Percentiles rank a stretch among this genome's conserved stretches.
These are phyloP conservation scores for Nicotiana obtusifolia DNA, from an alignment of 257 asterid species.

Conservation along the genomic window DNA sequence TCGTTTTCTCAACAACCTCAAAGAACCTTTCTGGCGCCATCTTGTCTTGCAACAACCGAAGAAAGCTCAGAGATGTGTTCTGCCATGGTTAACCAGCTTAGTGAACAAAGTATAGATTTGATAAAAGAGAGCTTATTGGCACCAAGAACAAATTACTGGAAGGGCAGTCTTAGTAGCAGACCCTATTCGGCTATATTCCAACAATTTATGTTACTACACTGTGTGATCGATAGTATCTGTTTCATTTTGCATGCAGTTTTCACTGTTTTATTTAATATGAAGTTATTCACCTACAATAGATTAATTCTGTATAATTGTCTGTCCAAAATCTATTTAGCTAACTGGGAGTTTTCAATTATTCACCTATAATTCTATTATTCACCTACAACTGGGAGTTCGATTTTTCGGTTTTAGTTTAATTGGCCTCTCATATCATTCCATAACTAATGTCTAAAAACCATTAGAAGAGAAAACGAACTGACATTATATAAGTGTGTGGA, in stretches of 20 bases:
- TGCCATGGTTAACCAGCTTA: neutral
- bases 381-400: too few relatives aligned
- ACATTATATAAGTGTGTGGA: too few relatives aligned
- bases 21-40: neutral
- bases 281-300: neutral
- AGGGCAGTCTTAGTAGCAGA: neutral
- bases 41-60: neutral
- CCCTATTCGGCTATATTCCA: neutral
- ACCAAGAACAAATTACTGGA: neutral
- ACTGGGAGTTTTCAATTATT: too few relatives aligned
- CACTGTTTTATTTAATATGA: neutral
- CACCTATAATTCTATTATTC: too few relatives aligned
- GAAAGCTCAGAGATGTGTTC: neutral
- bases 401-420: too few relatives aligned
- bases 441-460: too few relatives aligned
- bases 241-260: neutral
- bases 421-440: too few relatives aligned
- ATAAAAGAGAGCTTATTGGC: neutral
- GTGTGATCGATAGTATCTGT: neutral
- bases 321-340: neutral
- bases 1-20: neutral
- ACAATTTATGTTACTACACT: neutral
- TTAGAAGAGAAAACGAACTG: too few relatives aligned
- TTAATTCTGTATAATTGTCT: neutral
- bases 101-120: neutral